These are phyloP conservation scores for Solidago caesia DNA, from an alignment of 129 eudicot species.

Conservation along the genomic window DNA sequence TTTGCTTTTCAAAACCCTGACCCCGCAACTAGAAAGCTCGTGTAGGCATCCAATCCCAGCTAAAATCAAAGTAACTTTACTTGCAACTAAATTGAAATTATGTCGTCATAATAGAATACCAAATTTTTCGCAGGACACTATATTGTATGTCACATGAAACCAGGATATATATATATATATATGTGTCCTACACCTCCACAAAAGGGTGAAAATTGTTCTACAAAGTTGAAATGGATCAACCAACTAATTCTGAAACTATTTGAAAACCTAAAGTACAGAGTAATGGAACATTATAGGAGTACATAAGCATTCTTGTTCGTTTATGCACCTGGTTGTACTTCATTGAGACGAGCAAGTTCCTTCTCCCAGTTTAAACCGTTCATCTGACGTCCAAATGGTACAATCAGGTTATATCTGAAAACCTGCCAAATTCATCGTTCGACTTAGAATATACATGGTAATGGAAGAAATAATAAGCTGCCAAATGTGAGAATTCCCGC, in stretches of 20 bases:
- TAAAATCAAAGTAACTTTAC: no score
- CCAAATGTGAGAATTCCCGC: not conserved
- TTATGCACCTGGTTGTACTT: constrained; percentile 33
- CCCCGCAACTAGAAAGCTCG: no score
- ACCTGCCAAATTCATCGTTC: constrained; percentile 46
- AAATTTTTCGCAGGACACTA: no score
- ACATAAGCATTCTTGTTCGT: not conserved
- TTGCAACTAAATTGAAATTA: no score
- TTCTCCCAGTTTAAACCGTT: constrained; percentile 83
- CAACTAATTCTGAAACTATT: not conserved
- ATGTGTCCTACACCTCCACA: no score
- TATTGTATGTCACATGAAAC: no score
- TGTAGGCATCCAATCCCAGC: no score
- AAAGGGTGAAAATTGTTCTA: not conserved
- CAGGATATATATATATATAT: no score
- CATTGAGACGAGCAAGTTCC: constrained; percentile 53
- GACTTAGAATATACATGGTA: not conserved
- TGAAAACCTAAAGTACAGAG: not conserved
- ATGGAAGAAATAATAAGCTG: not conserved
- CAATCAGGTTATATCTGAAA: constrained; percentile 79
- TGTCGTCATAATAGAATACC: no score
- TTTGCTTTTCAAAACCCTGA: no score
- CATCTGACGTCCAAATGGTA: constrained; percentile 96
- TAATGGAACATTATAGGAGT: not conserved
- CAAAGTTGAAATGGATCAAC: not conserved